Base-by-base conservation (phyloP, 2,329 filamentous ascomycete genomes). In the Cytospora mali region DNA sequence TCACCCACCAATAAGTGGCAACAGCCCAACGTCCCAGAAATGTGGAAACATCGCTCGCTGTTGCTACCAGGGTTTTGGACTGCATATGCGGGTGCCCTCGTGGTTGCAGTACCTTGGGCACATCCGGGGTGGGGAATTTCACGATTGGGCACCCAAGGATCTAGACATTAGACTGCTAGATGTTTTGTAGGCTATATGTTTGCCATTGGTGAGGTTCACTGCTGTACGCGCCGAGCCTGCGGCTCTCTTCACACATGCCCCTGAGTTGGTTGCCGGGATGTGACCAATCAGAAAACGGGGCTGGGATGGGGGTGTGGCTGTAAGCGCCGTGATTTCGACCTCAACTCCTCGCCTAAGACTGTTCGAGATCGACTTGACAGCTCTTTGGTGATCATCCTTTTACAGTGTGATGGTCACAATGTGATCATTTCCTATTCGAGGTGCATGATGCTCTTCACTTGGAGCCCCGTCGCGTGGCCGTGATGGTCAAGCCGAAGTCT, bases 211-310 rank as follows among this genome's bases (percentile, higher is more conserved):
- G 63, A 55, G 23, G 50, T 25, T 23, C 14, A 25, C 53, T 51
- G 50, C 21, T 50, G 53, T 65, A 65, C 63, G 63, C 63, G 63
- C 63, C 56, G 56, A 53, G 46, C 48, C 55, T 57, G 56, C 52
- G 60, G 60, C 53, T 52, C 53, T 46, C 28, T 58, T 56, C 63
- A 63, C 61, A 56, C 33, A 14, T 54, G 61, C 62, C 61, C 59
- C 55, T 63, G 33, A 11, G 25, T 60, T 60, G 58, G 39, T 50
- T 25, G n/a, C 21, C 13, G 25, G 25, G 35, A n/a, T 33, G 16
- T n/a, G 56, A 33, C 60, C 56, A 62, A 60, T 62, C 23, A 57
- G 48, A 27, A 5, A 6, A 11, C 10, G 18, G 35, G 18, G 61
- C 50, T 21, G 46, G 55, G 56, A 33, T 29, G 53, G 23, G 11